A percentile compares a stretch with the other conserved stretches of the same genome.
Evolutionary conservation across 306 rosid genomes (phyloP).

Genomic region (Mimosa bimucronata): DNA sequence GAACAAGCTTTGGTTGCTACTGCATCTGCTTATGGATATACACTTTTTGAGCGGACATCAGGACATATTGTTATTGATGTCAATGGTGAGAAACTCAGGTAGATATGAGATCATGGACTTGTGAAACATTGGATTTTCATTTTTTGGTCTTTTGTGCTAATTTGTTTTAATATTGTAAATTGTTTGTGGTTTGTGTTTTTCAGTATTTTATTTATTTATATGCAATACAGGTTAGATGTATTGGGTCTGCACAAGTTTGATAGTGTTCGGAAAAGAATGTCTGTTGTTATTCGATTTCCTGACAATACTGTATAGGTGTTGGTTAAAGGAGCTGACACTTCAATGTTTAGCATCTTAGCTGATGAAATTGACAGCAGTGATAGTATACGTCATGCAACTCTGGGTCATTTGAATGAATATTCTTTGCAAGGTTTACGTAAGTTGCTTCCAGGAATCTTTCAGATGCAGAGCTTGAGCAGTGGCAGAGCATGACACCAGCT

Average conservation of each 20-base stretch:
- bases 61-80: constrained; percentile 92
- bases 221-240: constrained; percentile 81
- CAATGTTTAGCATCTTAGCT: constrained; percentile 76
- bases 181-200: constrained; percentile 26
- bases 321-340: constrained; percentile 94
- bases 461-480: constrained; percentile 71
- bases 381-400: constrained; percentile 53
- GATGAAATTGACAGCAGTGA: constrained; percentile 46
- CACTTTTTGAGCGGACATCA: constrained; percentile 94
- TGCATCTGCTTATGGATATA: constrained; percentile 91
- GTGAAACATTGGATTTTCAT: constrained; percentile 3
- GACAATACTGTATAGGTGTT: constrained; percentile 79
- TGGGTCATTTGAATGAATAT: constrained; percentile 76
- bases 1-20: constrained; percentile 98
- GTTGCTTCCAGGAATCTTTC: constrained; percentile 81
- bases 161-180: constrained; percentile 25
- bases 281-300: constrained; percentile 91
- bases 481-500: constrained; percentile 82
- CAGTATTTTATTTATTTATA: constrained; percentile 31
- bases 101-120: constrained; percentile 44
- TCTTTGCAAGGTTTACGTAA: constrained; percentile 84
- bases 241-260: constrained; percentile 98
- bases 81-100: constrained; percentile 97
- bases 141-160: neutral
- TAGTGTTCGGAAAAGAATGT: constrained; percentile 95